Conservation (phyloP, 164 flowering plant genomes). For the Tetrastigma voinierianum region DNA sequence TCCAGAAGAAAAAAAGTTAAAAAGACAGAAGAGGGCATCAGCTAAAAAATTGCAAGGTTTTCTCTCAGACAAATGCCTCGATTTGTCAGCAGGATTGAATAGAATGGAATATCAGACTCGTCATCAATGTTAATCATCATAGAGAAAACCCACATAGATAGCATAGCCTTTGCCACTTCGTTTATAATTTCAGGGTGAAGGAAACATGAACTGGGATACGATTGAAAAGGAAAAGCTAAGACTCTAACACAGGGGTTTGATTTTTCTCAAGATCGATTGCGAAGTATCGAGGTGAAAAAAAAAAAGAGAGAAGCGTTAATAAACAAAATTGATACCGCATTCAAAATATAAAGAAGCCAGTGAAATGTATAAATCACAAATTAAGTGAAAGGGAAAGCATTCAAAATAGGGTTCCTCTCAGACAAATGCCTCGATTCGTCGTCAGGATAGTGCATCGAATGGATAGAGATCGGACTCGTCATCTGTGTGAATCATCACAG, state of each 20-base stretch:
- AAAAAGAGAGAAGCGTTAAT: too few species aligned
- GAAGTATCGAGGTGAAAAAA: too few species aligned
- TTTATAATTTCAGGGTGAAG: too few species aligned
- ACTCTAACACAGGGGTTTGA: too few species aligned
- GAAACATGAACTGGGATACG: too few species aligned
- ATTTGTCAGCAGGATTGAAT: slow-evolving; percentile 16
- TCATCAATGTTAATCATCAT: slow-evolving; percentile 17
- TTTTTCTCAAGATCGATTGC: too few species aligned
- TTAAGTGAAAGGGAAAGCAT: not conserved
- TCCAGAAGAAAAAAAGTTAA: not conserved
- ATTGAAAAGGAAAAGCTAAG: too few species aligned
- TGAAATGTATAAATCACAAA: not conserved
- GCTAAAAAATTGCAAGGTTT: not conserved
- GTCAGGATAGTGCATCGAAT: not conserved
- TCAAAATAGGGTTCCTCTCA: not conserved
- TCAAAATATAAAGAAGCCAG: too few species aligned
- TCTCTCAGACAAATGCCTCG: slow-evolving; percentile 23
- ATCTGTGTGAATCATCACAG: not conserved
- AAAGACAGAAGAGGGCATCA: not conserved
- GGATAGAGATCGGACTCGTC: slow-evolving; percentile 3
- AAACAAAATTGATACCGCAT: too few species aligned
- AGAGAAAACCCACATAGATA: slow-evolving; percentile 3
- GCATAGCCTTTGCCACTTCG: too few species aligned
- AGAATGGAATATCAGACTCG: slow-evolving; percentile 13
- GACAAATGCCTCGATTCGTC: not conserved